These are phyloP conservation scores for Lyophyllum decastes DNA, from an alignment of 768 basidiomycete genomes.

Conservation along the genomic window DNA sequence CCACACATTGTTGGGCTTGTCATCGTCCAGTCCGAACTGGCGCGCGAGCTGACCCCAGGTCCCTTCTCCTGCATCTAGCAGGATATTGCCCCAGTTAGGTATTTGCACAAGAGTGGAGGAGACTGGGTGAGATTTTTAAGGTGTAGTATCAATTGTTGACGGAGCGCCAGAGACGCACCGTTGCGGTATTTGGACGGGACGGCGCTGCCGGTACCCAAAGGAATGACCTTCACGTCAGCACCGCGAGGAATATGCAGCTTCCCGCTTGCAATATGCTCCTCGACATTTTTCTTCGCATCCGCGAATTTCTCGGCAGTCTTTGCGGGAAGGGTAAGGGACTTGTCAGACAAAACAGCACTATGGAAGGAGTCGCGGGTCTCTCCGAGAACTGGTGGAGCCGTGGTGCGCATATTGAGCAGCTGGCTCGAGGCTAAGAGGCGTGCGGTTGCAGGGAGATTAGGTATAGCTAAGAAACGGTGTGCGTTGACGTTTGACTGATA, in stretches of 20 bases:
- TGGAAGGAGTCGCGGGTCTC: conserved; percentile 41
- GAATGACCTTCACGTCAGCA: conserved; percentile 65
- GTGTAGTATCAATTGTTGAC: background rate
- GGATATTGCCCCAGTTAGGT: conserved; percentile 67
- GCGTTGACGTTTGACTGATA: background rate
- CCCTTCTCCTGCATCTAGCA: conserved; percentile 93
- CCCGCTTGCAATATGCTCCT: conserved; percentile 17
- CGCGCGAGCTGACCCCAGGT: conserved; percentile 88
- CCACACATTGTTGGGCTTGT: conserved; percentile 42
- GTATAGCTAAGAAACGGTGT: conserved; percentile 30
- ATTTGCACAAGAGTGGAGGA: conserved; percentile 78
- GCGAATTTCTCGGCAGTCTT: conserved; percentile 39
- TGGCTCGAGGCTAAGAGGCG: conserved; percentile 42
- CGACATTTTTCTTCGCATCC: conserved; percentile 35
- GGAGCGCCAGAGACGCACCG: conserved; percentile 43
- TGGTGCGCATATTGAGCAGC: conserved; percentile 48
- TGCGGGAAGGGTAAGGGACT: conserved; percentile 31
- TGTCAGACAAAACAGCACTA: conserved; percentile 27
- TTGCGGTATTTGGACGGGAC: conserved; percentile 87
- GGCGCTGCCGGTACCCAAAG: conserved; percentile 89
- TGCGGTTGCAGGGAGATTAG: conserved; percentile 49
- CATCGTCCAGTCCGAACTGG: conserved; percentile 60
- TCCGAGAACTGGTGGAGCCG: conserved; percentile 36
- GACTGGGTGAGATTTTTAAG: conserved; percentile 40
- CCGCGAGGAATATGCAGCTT: conserved; percentile 38